A percentile compares a stretch with the other conserved stretches of the same genome.
Evolutionary conservation across 1,284 basidiomycete species (phyloP).

Genomic region (Marasmius fiardii): DNA sequence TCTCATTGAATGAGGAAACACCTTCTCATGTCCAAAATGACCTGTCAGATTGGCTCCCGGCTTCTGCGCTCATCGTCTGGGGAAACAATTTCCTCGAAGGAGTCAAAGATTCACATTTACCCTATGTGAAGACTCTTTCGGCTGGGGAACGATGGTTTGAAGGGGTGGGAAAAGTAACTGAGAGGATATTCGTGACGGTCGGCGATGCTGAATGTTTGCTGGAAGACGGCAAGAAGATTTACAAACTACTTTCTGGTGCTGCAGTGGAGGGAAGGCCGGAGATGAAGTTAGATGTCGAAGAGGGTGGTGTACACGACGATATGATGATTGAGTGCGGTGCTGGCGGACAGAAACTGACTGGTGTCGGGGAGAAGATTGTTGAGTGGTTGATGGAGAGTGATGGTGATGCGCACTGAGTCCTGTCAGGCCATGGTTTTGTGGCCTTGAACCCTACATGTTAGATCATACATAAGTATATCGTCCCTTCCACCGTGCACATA

Average conservation of each 20-base stretch:
- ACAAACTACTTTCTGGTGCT: conserved; percentile 1
- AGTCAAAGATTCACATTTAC: neutral
- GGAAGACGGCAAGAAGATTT: conserved; percentile 12
- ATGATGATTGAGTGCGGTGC: conserved; percentile 21
- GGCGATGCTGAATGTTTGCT: conserved; percentile 13
- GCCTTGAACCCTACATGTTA: no score
- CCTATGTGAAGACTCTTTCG: conserved; percentile 4
- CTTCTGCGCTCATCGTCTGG: neutral
- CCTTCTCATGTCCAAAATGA: conserved; percentile 1
- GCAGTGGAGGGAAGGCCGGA: conserved; percentile 10
- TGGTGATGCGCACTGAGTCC: conserved; percentile 1
- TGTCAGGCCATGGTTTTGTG: no score
- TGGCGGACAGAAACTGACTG: conserved; percentile 17
- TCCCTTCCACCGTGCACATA: no score
- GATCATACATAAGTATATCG: no score
- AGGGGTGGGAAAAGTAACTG: conserved; percentile 7
- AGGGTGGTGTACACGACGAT: conserved; percentile 30
- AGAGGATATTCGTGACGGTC: conserved; percentile 8
- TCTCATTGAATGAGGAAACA: neutral
- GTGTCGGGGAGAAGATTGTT: conserved; percentile 19
- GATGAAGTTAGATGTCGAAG: conserved; percentile 26
- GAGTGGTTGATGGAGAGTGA: conserved; percentile 23
- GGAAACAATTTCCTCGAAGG: conserved; percentile 13
- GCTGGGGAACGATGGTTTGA: conserved; percentile 9
- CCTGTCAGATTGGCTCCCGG: conserved; percentile 5